Base-by-base conservation (phyloP, 2,329 filamentous ascomycete genomes). In the Cladosporium austrohemisphaericum region DNA sequence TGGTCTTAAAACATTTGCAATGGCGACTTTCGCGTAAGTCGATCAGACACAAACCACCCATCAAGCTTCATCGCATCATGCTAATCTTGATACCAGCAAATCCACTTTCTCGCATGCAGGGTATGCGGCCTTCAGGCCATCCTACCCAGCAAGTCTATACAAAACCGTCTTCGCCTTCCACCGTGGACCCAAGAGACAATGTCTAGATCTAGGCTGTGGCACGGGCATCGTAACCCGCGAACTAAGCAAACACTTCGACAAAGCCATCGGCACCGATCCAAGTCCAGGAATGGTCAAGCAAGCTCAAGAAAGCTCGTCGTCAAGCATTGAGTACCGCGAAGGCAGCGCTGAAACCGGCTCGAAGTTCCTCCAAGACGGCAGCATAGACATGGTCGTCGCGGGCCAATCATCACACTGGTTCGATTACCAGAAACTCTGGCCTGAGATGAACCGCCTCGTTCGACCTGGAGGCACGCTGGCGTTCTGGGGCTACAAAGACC, bases 381-480 rank as follows among this genome's bases (percentile, higher is more conserved):
- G 69, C 3, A 63, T 84, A 1, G 81, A 85, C 60, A 66, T 75
- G 55, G 67, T 74, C 1, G 67, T 73, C 0, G 71, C 74, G 0
- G 74, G 68, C 1, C 81, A 85, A 58, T 75, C 81, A 6, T 80
- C 81, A 32, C 83, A 86, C 61, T 86, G 82, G 82, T 86, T 86
- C 62, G 74, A 84, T 61, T 80, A 78, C 58, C 32, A 54, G 6
- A 70, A 68, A 31, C 71, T 76, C 3, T 85, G 79, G 77, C 72
- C 72, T 0, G 76, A 79, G 58, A 61, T 85, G 50, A 68, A 67
- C 8, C 71, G 79, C 10, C 74, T 81, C 6, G 66, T 84, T 32
- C 71, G 76, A 41, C 62, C 65, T 2, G 77, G 77, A 11, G 81
- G 80, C 13, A 79, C 78, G 0, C 57, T 85, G n/a, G 80, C 80